A percentile compares a stretch with the other conserved stretches of the same genome.
phyloP scores from a whole-genome alignment of 2,329 filamentous ascomycete species.

The Cytospora mali region DNA sequence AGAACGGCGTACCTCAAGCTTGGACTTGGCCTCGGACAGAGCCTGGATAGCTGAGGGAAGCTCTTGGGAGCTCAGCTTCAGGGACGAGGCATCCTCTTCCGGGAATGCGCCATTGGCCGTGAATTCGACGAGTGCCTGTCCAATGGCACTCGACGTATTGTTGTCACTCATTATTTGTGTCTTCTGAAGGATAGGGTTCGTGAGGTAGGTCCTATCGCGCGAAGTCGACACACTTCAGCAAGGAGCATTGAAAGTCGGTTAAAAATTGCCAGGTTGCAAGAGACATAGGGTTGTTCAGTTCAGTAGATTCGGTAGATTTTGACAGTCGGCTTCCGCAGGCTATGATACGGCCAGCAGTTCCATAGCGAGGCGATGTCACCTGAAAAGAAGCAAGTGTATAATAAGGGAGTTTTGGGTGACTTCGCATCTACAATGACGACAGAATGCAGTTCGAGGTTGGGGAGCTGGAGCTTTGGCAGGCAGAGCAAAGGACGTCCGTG shows the following conservation, averaged over 20 bases:
- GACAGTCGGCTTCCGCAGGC: neutral
- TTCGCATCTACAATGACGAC: neutral
- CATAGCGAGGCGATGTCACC: neutral
- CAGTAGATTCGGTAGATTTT: neutral
- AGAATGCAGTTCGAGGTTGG: neutral
- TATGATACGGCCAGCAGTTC: neutral
- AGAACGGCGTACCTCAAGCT: constrained; percentile 45
- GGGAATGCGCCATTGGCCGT: constrained; percentile 52
- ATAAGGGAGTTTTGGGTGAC: neutral
- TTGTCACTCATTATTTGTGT: constrained; percentile 10
- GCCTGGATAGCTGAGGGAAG: constrained; percentile 46
- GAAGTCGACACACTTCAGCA: neutral
- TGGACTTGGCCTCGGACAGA: constrained; percentile 45
- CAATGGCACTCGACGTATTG: constrained; percentile 40
- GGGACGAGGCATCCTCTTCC: constrained; percentile 48
- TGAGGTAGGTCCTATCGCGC: neutral
- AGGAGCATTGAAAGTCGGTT: neutral
- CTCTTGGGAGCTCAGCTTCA: constrained; percentile 38
- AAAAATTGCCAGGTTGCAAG: constrained; percentile 18
- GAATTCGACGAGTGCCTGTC: constrained; percentile 66
- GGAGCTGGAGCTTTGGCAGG: neutral
- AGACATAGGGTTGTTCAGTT: neutral
- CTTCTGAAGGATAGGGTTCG: neutral
- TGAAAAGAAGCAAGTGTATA: neutral
- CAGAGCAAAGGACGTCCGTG: neutral